These are phyloP conservation scores for Tricholoma terreum DNA, from an alignment of 768 basidiomycete genomes.

Conservation along the genomic window DNA sequence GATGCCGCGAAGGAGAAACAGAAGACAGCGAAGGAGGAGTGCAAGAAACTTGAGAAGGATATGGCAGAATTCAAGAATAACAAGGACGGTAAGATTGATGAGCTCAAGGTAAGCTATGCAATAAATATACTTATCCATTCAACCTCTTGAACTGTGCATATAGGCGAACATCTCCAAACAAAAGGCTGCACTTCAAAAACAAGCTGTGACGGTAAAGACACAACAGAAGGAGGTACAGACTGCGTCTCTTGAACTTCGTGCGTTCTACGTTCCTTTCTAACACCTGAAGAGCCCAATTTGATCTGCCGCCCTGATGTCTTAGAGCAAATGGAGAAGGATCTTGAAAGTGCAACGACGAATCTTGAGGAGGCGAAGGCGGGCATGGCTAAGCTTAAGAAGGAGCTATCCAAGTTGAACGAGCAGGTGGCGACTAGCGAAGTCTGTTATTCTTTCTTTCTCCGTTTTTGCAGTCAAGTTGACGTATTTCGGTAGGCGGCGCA, in stretches of 20 bases:
- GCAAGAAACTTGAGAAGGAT: conserved; percentile 88
- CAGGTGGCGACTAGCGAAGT: conserved; percentile 50
- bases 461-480: not conserved
- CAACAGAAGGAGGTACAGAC: conserved; percentile 91
- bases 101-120: conserved; percentile 68
- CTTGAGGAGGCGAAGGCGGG: conserved; percentile 41
- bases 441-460: conserved; percentile 5
- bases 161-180: conserved; percentile 78
- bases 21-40: conserved; percentile 69
- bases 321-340: conserved; percentile 84
- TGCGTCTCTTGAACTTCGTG: conserved; percentile 83
- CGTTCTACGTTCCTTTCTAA: conserved; percentile 17
- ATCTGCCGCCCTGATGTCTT: not conserved
- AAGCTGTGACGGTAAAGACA: conserved; percentile 76
- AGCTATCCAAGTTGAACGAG: conserved; percentile 56
- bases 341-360: conserved; percentile 47
- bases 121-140: not conserved
- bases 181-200: conserved; percentile 78
- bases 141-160: not conserved
- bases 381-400: conserved; percentile 54
- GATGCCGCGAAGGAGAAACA: conserved; percentile 73
- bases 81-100: conserved; percentile 93
- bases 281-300: too few relatives aligned
- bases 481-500: conserved; percentile 46
- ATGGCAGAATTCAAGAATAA: conserved; percentile 99